A percentile compares a stretch with the other conserved stretches of the same genome.
phyloP scores from a whole-genome alignment of 2,329 filamentous ascomycete genomes.

The Aspergillus texensis region DNA sequence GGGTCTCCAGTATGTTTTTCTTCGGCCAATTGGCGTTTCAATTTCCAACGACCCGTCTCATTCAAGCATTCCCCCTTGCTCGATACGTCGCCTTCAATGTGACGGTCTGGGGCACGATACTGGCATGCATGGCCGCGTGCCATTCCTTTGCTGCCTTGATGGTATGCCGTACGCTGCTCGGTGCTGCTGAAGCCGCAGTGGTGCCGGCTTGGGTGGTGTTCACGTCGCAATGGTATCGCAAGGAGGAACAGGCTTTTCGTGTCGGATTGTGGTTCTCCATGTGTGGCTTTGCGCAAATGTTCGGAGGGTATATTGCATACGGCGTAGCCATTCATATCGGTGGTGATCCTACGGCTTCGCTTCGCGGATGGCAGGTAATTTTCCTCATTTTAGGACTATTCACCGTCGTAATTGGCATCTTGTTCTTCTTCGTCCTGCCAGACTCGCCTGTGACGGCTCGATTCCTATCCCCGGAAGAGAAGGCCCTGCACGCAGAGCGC shows the following conservation, averaged over 20 bases:
- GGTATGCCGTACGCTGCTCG: slow-evolving; percentile 54
- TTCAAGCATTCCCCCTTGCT: slow-evolving; percentile 44
- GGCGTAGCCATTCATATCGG: slow-evolving; percentile 33
- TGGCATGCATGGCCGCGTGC: slow-evolving; percentile 31
- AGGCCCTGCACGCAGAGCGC: slow-evolving; percentile 34
- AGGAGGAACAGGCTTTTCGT: slow-evolving; percentile 36
- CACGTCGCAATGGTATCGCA: slow-evolving; percentile 35
- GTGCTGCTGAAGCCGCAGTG: slow-evolving; percentile 52
- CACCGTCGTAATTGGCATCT: slow-evolving; percentile 39
- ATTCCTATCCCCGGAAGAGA: slow-evolving; percentile 37
- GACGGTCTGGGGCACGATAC: slow-evolving; percentile 36
- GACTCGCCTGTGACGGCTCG: slow-evolving; percentile 37
- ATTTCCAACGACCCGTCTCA: slow-evolving; percentile 42
- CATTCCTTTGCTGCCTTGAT: slow-evolving; percentile 54
- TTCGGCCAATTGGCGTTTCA: slow-evolving; percentile 34
- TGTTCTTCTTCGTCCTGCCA: slow-evolving; percentile 41
- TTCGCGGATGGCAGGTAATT: slow-evolving; percentile 42
- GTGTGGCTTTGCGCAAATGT: slow-evolving; percentile 40
- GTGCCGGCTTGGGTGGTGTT: slow-evolving; percentile 34
- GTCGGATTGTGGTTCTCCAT: slow-evolving; percentile 34
- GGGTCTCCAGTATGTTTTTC: slow-evolving; percentile 40
- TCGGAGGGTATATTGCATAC: slow-evolving; percentile 43
- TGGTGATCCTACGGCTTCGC: slow-evolving; percentile 28
- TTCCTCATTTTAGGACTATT: slow-evolving; percentile 41
- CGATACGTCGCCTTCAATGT: slow-evolving; percentile 43